Evolutionary conservation across 169 alveolate genomes (phyloP).

Genomic region (Blepharisma undulans): DNA sequence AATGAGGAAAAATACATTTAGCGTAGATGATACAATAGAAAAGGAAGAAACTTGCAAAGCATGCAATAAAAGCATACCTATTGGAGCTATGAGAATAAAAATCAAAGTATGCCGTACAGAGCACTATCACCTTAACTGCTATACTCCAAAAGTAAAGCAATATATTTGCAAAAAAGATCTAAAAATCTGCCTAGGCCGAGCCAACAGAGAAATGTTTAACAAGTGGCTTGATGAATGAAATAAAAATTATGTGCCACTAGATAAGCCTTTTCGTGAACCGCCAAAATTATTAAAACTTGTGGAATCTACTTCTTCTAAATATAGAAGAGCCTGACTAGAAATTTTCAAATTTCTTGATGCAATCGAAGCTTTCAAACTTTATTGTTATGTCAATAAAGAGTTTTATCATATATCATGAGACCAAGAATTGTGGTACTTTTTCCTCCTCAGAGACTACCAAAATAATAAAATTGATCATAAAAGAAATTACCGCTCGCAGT

Average conservation of each 20-base stretch:
- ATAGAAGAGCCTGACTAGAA: neutral
- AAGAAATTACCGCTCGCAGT: neutral
- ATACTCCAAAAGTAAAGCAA: neutral
- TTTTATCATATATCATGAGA: conserved; percentile 8
- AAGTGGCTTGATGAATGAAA: neutral
- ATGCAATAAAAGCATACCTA: too few relatives aligned
- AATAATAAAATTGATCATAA: too few relatives aligned
- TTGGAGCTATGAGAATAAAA: too few relatives aligned
- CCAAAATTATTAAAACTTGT: neutral
- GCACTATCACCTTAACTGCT: neutral
- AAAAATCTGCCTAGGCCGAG: neutral
- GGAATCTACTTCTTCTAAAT: neutral
- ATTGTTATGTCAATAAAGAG: neutral
- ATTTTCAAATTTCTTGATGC: neutral
- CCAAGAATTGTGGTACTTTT: neutral
- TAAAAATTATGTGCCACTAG: neutral
- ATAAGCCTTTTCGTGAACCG: neutral
- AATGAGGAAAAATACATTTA: too few relatives aligned
- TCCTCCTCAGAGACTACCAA: neutral
- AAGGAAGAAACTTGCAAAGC: too few relatives aligned
- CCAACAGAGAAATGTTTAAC: neutral
- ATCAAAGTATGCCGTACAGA: too few relatives aligned
- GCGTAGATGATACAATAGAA: too few relatives aligned
- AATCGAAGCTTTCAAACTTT: neutral
- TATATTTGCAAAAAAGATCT: neutral